Base-by-base conservation (phyloP, 345 rosid genomes). In the Arabis alpina region DNA sequence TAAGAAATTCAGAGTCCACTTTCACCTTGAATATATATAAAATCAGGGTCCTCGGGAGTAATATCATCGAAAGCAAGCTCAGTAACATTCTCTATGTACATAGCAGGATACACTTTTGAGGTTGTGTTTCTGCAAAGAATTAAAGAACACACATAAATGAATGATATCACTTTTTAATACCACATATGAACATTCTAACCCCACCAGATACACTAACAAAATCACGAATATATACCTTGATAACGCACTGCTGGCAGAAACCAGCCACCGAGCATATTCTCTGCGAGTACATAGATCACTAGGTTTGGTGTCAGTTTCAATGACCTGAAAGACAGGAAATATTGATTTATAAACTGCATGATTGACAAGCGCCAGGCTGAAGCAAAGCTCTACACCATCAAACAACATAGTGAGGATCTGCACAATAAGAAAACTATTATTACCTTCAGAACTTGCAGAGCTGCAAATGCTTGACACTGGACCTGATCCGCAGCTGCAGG, bases 81-180 rank as follows among this genome's bases (percentile, higher is more conserved):
- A 25, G 94, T 89, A 68, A 89, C 86, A 68, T 89, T 84, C 79
- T 91, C 97, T 65, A 93, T 86, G 70, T 85, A 88, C 96, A 92
- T 93, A 28, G 97, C 98, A 59, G 96, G 97, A 81, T 93, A 93
- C 54, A 93, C 97, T 80, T 91, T 93, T 34, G 98, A 91, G 51
- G 77, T 64, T 1, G 90, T 68, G 68, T 70, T 89, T 80, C 96
- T 93, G 77, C 80, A 82, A 28, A 80, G 68, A 64, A 66, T 76
- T 57, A 3, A 30, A 49, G 34, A 49, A 32, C 66, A 64, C 15
- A 11, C 14, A 75, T 23, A 49, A 48, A 34, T 8, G 37, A 34
- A 61, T 36, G 54, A 55, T 34, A 19, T 49, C 8, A 11, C 14
- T 13, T 63, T 47, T 32, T 13, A 24, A 30, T 48, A 69, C 14